Conservation (phyloP, 768 basidiomycete genomes). For the Phlebiopsis flavidoalba region DNA sequence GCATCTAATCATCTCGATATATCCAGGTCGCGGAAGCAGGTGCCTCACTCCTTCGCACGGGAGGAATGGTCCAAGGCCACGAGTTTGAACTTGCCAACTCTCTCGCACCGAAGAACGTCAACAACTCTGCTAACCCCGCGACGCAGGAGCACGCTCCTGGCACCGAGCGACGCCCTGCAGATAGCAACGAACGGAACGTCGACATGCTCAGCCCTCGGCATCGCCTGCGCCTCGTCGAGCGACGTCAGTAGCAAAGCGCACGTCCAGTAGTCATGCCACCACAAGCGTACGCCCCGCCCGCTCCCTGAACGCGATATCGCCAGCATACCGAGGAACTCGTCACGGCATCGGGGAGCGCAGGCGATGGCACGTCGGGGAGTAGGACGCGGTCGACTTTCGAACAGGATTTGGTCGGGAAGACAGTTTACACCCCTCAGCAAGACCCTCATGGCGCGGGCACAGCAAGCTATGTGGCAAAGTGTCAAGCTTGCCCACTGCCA, state of each 20-base stretch:
- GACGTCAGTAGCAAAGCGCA: conserved; percentile 32
- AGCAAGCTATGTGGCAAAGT: conserved; percentile 99
- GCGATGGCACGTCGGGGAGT: conserved; percentile 18
- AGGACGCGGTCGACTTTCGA: conserved; percentile 28
- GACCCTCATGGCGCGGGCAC: conserved; percentile 93
- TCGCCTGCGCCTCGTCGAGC: conserved; percentile 23
- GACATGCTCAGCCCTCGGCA: conserved; percentile 26
- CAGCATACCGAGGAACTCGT: conserved; percentile 19
- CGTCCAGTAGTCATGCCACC: conserved; percentile 77
- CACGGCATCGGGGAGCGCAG: conserved; percentile 10
- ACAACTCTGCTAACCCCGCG: conserved; percentile 11
- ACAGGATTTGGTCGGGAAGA: conserved; percentile 82
- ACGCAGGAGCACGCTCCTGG: conserved; percentile 4
- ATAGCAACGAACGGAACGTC: conserved; percentile 6
- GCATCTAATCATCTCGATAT: conserved; percentile 23
- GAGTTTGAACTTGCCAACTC: conserved; percentile 65
- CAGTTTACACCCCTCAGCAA: conserved; percentile 94
- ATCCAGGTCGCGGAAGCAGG: conserved; percentile 26
- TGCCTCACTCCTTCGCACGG: conserved; percentile 46
- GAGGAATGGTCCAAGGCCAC: conserved; percentile 49
- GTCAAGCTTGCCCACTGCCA: conserved; percentile 93
- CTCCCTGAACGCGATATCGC: conserved; percentile 23
- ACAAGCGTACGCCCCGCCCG: conserved; percentile 37
- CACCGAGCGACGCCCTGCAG: conserved; percentile 12
- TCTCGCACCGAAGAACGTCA: conserved; percentile 35